Evolutionary conservation across 129 eudicot species (phyloP).

Genomic region (Rutidosis leptorrhynchoides): DNA sequence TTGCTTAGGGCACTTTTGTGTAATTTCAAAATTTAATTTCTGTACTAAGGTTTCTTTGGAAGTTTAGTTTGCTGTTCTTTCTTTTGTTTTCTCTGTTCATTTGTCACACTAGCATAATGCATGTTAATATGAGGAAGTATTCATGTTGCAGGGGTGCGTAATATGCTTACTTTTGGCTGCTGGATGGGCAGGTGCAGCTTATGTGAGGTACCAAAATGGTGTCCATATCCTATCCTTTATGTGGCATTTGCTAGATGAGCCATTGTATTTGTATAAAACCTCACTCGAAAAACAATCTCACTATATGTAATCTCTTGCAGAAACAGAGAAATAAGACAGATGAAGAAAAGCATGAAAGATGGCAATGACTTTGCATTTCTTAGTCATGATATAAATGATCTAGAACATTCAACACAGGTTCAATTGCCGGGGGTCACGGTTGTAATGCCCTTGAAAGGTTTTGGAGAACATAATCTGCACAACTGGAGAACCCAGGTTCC

Average conservation of each 20-base stretch:
- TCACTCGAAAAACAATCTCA: background rate
- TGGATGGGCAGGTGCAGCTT: slow-evolving; percentile 97
- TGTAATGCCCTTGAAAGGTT: slow-evolving; percentile 98
- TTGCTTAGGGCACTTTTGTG: slow-evolving; percentile 3
- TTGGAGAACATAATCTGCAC: slow-evolving; percentile 95
- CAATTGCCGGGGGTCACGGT: slow-evolving; percentile 90
- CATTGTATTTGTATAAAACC: background rate
- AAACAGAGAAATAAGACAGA: slow-evolving; percentile 74
- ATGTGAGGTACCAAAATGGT: slow-evolving; percentile 70
- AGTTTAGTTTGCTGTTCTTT: background rate
- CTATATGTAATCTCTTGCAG: slow-evolving; percentile 37
- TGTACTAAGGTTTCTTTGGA: background rate
- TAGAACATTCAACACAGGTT: slow-evolving; percentile 84
- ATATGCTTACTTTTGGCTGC: slow-evolving; percentile 81
- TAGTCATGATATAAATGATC: slow-evolving; percentile 62
- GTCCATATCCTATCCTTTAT: background rate
- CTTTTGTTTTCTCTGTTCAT: background rate
- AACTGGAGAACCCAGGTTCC: slow-evolving; percentile 97
- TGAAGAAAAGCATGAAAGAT: slow-evolving; percentile 52
- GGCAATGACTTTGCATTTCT: slow-evolving; percentile 85
- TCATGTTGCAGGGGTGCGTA: slow-evolving; percentile 65
- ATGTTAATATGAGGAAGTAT: slow-evolving; percentile 1
- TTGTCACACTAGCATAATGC: slow-evolving; percentile 13
- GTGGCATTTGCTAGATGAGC: slow-evolving; percentile 12
- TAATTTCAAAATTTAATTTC: background rate